Evolutionary conservation across 495 filamentous ascomycete genomes (phyloP).

Genomic region (Penicillium psychrofluorescens): DNA sequence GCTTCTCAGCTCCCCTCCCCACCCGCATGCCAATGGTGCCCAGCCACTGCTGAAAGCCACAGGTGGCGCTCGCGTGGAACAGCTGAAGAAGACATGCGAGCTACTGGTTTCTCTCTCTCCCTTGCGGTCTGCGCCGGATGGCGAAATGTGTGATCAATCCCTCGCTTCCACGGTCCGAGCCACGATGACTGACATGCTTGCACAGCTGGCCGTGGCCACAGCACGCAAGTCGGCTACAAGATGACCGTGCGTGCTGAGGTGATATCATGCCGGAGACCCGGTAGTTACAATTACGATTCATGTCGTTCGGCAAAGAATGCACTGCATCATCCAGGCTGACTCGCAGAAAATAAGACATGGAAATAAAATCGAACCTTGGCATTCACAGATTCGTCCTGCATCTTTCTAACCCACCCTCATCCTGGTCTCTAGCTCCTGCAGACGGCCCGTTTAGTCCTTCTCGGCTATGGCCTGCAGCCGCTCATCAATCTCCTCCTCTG

Average conservation of each 20-base stretch:
- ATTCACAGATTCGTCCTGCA: slow-evolving; percentile 13
- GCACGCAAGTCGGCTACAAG: too few relatives aligned
- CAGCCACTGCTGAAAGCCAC: slow-evolving; percentile 10
- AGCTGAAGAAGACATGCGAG: slow-evolving; percentile 8
- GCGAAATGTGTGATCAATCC: background rate
- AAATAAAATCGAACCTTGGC: slow-evolving; percentile 7
- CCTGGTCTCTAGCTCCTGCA: slow-evolving; percentile 3
- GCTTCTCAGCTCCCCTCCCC: too few relatives aligned
- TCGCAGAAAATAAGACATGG: slow-evolving; percentile 4
- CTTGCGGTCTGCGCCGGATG: background rate
- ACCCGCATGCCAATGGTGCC: too few relatives aligned
- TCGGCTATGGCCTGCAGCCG: slow-evolving; percentile 94
- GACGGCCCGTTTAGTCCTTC: slow-evolving; percentile 65
- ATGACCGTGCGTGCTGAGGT: too few relatives aligned
- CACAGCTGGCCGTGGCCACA: slow-evolving; percentile 5
- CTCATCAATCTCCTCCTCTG: slow-evolving; percentile 97
- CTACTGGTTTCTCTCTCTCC: background rate
- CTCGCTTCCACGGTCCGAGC: background rate
- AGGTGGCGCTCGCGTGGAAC: slow-evolving; percentile 8
- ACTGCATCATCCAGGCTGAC: too few relatives aligned
- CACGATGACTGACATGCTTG: background rate
- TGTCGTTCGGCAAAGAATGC: too few relatives aligned
- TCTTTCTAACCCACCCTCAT: slow-evolving; percentile 1
- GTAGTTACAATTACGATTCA: too few relatives aligned
- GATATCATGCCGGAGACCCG: too few relatives aligned